A percentile compares a stretch with the other conserved stretches of the same genome.
These are phyloP conservation scores for Stemphylium vesicarium DNA, from an alignment of 2,329 filamentous ascomycete genomes.

Conservation along the genomic window DNA sequence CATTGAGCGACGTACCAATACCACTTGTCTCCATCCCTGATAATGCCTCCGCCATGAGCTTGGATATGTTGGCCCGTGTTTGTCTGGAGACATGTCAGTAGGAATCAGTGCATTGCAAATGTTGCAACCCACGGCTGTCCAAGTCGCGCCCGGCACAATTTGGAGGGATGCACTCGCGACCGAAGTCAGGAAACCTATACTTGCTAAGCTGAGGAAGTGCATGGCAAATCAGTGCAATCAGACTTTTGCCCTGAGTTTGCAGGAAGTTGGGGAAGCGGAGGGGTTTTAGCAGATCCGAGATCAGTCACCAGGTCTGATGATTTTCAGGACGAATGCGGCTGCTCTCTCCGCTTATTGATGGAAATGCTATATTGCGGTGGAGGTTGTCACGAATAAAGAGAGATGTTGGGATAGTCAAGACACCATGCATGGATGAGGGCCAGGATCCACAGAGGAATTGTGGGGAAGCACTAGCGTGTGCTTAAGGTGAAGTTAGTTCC, in stretches of 20 bases:
- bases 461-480: constrained; percentile 22
- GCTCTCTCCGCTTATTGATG: constrained; percentile 13
- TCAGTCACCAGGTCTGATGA: too few species aligned
- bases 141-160: constrained; percentile 49
- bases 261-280: neutral
- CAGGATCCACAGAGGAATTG: constrained; percentile 19
- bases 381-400: constrained; percentile 18
- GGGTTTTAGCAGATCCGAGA: neutral
- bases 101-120: neutral
- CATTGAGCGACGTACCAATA: constrained; percentile 53
- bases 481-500: constrained; percentile 6
- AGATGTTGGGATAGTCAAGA: constrained; percentile 6
- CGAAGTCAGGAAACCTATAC: constrained; percentile 24
- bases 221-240: constrained; percentile 20
- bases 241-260: neutral
- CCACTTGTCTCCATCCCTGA: constrained; percentile 64
- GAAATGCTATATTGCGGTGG: constrained; percentile 1
- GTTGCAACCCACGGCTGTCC: constrained; percentile 41
- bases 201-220: constrained; percentile 20
- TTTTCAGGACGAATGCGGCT: neutral
- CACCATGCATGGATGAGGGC: constrained; percentile 12
- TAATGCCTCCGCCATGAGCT: constrained; percentile 70
- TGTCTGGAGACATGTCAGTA: constrained; percentile 28
- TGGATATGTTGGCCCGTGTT: constrained; percentile 64
- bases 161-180: constrained; percentile 42